Base-by-base conservation (phyloP, 805 yeast genomes). In the Pichia membranifaciens region DNA sequence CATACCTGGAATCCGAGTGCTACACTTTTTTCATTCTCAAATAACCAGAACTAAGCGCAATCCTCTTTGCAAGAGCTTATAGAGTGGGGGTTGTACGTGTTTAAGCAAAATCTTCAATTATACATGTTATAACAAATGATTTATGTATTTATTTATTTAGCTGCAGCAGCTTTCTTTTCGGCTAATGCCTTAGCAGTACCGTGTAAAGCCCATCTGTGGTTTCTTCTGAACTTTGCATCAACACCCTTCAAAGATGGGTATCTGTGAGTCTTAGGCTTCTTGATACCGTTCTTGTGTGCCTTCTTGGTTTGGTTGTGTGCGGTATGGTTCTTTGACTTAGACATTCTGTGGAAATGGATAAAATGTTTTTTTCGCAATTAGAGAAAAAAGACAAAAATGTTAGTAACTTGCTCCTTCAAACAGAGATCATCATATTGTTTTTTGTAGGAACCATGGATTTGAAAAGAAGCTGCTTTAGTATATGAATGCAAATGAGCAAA, bases 221-320 rank as follows among this genome's bases (percentile, higher is more conserved):
- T 93, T 80, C 98, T 86, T 72, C 82, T 83, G 96, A 93, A 93
- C 85, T 93, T 93, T 72, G 99, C 83, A 76, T 93, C 98, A 74
- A 91, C 97, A 82, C 96, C 96, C 79, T 87, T 91, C 76, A 88
- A 81, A 61, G 98, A 90, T 64, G 96, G 96, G 84, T 91, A 89
- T 81, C 87, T 90, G 95, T 82, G 77, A 71, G 96, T 84, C 84
- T 81, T 87, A 67, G 97, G 96, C 90, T 91, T 93, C 87, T 91
- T 91, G 81, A 93, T 91, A 81, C 99, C 99, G 86, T 93, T 93
- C 74, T 84, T 90, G 97, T 93, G 99, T 70, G 98, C 98, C 95
- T 93, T 93, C 74, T 77, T 86, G 89, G 85, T 87, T 79, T 91
- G 98, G 95, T 93, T 93, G 79, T 93, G 99, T 78, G 89, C 90